These are phyloP conservation scores for Clitopilus passeckerianus DNA, from an alignment of 768 basidiomycete genomes.

Conservation along the genomic window DNA sequence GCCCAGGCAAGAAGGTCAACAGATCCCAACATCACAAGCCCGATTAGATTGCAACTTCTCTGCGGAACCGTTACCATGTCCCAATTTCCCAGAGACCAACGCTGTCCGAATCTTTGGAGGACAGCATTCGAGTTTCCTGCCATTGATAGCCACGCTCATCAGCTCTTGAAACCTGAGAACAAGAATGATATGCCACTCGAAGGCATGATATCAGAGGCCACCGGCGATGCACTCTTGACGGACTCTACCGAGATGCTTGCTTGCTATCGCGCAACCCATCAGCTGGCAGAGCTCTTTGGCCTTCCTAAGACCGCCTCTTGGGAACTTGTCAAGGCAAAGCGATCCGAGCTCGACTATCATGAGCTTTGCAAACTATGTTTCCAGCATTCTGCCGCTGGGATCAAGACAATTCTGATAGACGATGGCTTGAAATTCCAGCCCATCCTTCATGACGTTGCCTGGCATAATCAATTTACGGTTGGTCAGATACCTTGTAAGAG, in stretches of 20 bases:
- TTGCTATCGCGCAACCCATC: constrained; percentile 47
- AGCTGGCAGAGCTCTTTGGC: constrained; percentile 49
- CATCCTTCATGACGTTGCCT: constrained; percentile 43
- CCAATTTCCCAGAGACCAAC: too few species aligned
- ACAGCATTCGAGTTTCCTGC: constrained; percentile 37
- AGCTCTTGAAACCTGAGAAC: constrained; percentile 46
- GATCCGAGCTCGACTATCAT: constrained; percentile 42
- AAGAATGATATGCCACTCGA: constrained; percentile 53
- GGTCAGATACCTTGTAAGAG: constrained; percentile 41
- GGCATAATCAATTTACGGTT: constrained; percentile 59
- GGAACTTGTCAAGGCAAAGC: constrained; percentile 50
- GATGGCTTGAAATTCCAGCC: constrained; percentile 56
- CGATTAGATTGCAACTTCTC: too few species aligned
- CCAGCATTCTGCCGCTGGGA: constrained; percentile 41
- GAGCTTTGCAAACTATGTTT: constrained; percentile 56
- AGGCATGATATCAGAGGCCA: constrained; percentile 63
- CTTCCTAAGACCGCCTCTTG: constrained; percentile 40
- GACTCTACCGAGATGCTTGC: constrained; percentile 57
- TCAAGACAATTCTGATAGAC: constrained; percentile 68
- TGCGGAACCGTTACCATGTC: too few species aligned
- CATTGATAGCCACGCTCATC: constrained; percentile 81
- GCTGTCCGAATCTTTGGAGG: constrained; percentile 13
- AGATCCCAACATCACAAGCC: too few species aligned
- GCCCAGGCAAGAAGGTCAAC: too few species aligned
- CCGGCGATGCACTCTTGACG: constrained; percentile 39